A percentile compares a stretch with the other conserved stretches of the same genome.
These are phyloP conservation scores for Hydnomerulius pinastri DNA, from an alignment of 768 basidiomycete genomes.

Conservation along the genomic window DNA sequence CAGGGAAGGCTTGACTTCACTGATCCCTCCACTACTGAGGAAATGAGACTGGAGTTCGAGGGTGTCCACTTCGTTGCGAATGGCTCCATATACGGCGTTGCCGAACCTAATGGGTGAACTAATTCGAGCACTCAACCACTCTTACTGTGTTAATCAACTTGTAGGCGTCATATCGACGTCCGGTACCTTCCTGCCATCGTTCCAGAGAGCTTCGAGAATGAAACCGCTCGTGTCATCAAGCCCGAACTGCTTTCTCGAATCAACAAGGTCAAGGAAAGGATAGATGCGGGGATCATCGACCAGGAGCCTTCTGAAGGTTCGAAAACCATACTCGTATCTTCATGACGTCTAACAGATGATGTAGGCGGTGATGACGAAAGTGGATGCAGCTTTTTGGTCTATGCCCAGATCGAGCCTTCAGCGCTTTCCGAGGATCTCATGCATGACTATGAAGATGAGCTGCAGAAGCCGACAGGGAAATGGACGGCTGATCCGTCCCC, in stretches of 20 bases:
- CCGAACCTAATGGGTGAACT: slow-evolving; percentile 60
- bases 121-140: not conserved
- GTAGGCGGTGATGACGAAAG: slow-evolving; percentile 50
- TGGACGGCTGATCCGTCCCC: slow-evolving; percentile 58
- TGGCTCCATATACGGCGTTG: slow-evolving; percentile 78
- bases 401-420: slow-evolving; percentile 62
- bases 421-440: slow-evolving; percentile 54
- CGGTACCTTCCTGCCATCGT: slow-evolving; percentile 68
- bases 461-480: slow-evolving; percentile 72
- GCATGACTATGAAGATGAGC: slow-evolving; percentile 72
- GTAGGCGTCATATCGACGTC: slow-evolving; percentile 62
- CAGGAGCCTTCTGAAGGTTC: slow-evolving; percentile 44
- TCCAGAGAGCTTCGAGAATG: slow-evolving; percentile 54
- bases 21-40: slow-evolving; percentile 50
- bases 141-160: not conserved
- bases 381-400: slow-evolving; percentile 65
- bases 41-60: slow-evolving; percentile 71
- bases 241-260: slow-evolving; percentile 63
- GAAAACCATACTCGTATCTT: slow-evolving; percentile 3
- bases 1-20: slow-evolving; percentile 77
- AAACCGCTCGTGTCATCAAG: slow-evolving; percentile 57
- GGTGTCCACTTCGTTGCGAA: slow-evolving; percentile 74
- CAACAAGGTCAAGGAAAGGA: slow-evolving; percentile 57
- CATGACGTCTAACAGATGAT: not conserved
- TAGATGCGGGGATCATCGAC: slow-evolving; percentile 65